Evolutionary conservation across 108 stramenopile genomes (phyloP).

Genomic region (Skeletonema potamos): DNA sequence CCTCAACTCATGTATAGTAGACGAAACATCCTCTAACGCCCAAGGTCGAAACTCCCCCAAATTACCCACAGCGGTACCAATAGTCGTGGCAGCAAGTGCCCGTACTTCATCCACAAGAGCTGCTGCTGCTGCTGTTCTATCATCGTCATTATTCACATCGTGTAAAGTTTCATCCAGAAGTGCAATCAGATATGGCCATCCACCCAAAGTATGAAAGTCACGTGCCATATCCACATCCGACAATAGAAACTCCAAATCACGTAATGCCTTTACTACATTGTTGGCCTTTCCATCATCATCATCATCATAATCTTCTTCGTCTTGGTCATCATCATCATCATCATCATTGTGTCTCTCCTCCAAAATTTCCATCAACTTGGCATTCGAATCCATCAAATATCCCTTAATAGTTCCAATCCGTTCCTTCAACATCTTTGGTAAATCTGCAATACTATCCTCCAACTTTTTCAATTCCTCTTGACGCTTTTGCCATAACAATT

Average conservation of each 20-base stretch:
- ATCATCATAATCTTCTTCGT: slow-evolving; percentile 17
- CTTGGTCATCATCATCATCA: slow-evolving; percentile 19
- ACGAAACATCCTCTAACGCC: slow-evolving; percentile 66
- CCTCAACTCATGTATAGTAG: neutral
- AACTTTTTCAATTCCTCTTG: slow-evolving; percentile 66
- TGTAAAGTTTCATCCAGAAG: slow-evolving; percentile 64
- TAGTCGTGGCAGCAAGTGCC: slow-evolving; percentile 76
- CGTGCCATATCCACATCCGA: slow-evolving; percentile 93
- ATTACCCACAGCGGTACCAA: slow-evolving; percentile 94
- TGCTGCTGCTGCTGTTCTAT: slow-evolving; percentile 4
- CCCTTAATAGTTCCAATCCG: slow-evolving; percentile 53
- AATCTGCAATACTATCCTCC: slow-evolving; percentile 54
- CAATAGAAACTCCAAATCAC: slow-evolving; percentile 87
- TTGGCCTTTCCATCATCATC: slow-evolving; percentile 23
- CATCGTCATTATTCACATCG: neutral
- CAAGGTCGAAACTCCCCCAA: slow-evolving; percentile 81
- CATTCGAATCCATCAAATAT: slow-evolving; percentile 58
- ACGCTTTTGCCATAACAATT: slow-evolving; percentile 75
- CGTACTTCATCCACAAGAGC: slow-evolving; percentile 52
- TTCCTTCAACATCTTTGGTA: slow-evolving; percentile 66
- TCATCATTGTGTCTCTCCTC: neutral
- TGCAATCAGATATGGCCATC: slow-evolving; percentile 78
- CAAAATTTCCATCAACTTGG: slow-evolving; percentile 11
- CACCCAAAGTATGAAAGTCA: slow-evolving; percentile 93
- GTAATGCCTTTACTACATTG: slow-evolving; percentile 59